Evolutionary conservation across 768 basidiomycete genomes (phyloP).

Genomic region (Boletus tomentosulus): DNA sequence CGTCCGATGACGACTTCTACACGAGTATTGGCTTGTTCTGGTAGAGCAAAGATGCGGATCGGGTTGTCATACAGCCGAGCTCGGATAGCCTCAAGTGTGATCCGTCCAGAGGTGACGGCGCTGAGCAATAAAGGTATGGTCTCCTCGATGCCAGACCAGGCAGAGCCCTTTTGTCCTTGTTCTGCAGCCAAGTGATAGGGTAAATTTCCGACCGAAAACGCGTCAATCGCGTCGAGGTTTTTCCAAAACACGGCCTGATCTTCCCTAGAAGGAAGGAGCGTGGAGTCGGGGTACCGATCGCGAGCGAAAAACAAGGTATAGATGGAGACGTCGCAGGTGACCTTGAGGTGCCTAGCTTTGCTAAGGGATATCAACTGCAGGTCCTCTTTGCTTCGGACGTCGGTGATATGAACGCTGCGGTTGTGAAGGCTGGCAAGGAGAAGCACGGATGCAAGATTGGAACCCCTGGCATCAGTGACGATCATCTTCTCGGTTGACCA

Average conservation of each 20-base stretch:
- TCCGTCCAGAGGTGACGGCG: slow-evolving; percentile 73
- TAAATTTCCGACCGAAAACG: slow-evolving; percentile 82
- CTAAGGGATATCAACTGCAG: slow-evolving; percentile 87
- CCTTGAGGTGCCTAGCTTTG: slow-evolving; percentile 90
- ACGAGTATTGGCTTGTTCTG: slow-evolving; percentile 80
- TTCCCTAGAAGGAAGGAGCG: slow-evolving; percentile 62
- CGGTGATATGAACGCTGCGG: slow-evolving; percentile 85
- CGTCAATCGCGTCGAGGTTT: slow-evolving; percentile 79
- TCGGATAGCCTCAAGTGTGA: slow-evolving; percentile 81
- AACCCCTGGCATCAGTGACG: slow-evolving; percentile 87
- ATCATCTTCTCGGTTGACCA: slow-evolving; percentile 95
- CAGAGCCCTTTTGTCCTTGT: slow-evolving; percentile 53
- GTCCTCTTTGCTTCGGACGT: slow-evolving; percentile 84
- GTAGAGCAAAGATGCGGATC: slow-evolving; percentile 82
- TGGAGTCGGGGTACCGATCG: slow-evolving; percentile 65
- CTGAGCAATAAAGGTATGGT: slow-evolving; percentile 82
- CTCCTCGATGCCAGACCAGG: slow-evolving; percentile 82
- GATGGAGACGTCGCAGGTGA: slow-evolving; percentile 94
- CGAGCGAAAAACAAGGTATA: slow-evolving; percentile 86
- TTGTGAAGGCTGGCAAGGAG: slow-evolving; percentile 90
- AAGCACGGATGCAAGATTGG: slow-evolving; percentile 89
- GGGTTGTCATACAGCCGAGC: slow-evolving; percentile 90
- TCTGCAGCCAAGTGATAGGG: slow-evolving; percentile 74
- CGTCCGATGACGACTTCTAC: slow-evolving; percentile 93
- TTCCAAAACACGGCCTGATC: slow-evolving; percentile 87